A percentile compares a stretch with the other conserved stretches of the same genome.
Evolutionary conservation across 2,329 filamentous ascomycete genomes (phyloP).

Genomic region (Neodidymelliopsis sp.): DNA sequence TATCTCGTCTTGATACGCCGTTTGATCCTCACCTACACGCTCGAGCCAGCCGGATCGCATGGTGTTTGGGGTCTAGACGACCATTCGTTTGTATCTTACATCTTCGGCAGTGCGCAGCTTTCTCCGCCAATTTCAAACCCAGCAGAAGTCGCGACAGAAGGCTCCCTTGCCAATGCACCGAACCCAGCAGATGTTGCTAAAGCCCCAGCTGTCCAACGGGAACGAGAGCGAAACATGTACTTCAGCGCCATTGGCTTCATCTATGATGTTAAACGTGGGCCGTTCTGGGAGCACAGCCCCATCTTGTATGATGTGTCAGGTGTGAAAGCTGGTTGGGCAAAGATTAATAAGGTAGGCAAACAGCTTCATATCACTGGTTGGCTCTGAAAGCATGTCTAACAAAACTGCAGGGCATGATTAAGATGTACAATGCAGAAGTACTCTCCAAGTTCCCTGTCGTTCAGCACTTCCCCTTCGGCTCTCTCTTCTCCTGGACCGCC

Average conservation of each 20-base stretch:
- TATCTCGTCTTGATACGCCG: constrained; percentile 82
- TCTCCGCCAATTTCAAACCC: constrained; percentile 71
- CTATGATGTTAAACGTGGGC: constrained; percentile 93
- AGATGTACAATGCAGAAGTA: constrained; percentile 98
- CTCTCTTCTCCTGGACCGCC: constrained; percentile 58
- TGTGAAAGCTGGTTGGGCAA: constrained; percentile 88
- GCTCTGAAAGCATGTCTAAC: constrained; percentile 12
- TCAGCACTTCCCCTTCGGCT: constrained; percentile 77
- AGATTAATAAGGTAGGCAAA: constrained; percentile 74
- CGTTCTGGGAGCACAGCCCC: constrained; percentile 94
- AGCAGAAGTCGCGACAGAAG: constrained; percentile 73
- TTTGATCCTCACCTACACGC: constrained; percentile 87
- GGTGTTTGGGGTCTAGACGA: constrained; percentile 99
- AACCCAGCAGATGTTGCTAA: constrained; percentile 71
- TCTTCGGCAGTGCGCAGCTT: constrained; percentile 92
- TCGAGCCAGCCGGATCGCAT: constrained; percentile 95
- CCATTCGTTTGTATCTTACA: constrained; percentile 91
- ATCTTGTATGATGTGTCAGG: constrained; percentile 95
- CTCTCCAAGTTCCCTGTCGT: constrained; percentile 96
- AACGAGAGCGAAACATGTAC: constrained; percentile 70
- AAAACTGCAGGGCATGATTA: constrained; percentile 81
- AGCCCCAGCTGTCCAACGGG: constrained; percentile 49
- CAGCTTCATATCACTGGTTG: not conserved
- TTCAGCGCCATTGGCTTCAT: constrained; percentile 97
- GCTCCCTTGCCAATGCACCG: constrained; percentile 73